phyloP scores from a whole-genome alignment of 2,329 filamentous ascomycete genomes.

The Aspergillus pseudoviridinutans region DNA sequence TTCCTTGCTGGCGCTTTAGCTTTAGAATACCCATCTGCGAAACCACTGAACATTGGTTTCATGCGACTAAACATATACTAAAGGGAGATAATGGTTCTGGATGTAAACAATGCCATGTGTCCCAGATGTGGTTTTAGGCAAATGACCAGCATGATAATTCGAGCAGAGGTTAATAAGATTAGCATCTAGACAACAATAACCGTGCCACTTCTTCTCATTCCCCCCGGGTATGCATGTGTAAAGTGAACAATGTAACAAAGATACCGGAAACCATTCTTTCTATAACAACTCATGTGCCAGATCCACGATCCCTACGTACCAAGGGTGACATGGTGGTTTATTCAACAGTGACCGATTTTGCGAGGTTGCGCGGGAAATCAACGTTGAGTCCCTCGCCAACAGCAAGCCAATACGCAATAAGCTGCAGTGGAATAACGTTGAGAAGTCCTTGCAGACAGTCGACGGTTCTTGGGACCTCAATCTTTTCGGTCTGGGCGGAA shows the following conservation, averaged over 20 bases:
- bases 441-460: slow-evolving; percentile 94
- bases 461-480: slow-evolving; percentile 93
- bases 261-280: background rate
- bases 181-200: background rate
- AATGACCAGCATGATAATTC: background rate
- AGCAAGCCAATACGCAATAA: slow-evolving; percentile 98
- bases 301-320: background rate
- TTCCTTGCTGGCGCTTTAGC: background rate
- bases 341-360: slow-evolving; percentile 98
- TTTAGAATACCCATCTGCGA: background rate
- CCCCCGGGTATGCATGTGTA: background rate
- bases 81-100: background rate
- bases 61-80: background rate
- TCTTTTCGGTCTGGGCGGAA: slow-evolving; percentile 84
- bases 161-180: background rate
- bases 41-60: background rate
- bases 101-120: background rate
- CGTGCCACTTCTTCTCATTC: background rate
- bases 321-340: slow-evolving; percentile 44
- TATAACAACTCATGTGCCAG: background rate
- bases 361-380: slow-evolving; percentile 96
- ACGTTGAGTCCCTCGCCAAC: slow-evolving; percentile 95
- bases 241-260: background rate
- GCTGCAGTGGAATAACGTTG: slow-evolving; percentile 94
- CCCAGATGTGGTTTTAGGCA: background rate